Percentiles rank a stretch among this genome's conserved stretches.
These are phyloP conservation scores for Xylaria polymorpha DNA, from an alignment of 2,329 filamentous ascomycete species.

Conservation along the genomic window DNA sequence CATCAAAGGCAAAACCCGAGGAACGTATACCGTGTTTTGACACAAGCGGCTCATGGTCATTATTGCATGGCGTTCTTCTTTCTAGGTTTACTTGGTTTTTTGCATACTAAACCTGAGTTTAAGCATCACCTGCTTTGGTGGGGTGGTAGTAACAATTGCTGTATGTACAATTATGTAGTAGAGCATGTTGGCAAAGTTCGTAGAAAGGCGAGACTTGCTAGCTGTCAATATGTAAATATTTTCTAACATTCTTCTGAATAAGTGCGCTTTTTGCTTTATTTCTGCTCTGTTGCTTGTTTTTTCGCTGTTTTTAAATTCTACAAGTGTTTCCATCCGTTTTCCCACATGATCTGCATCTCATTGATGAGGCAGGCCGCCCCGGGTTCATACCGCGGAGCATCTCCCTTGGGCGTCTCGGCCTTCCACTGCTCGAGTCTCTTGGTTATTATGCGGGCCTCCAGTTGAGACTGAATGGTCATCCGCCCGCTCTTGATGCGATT, in stretches of 20 bases:
- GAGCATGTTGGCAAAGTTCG: constrained; percentile 14
- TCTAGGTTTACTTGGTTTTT: constrained; percentile 5
- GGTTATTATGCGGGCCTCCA: constrained; percentile 55
- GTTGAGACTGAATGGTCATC: constrained; percentile 51
- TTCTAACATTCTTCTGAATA: not conserved
- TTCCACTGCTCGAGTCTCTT: constrained; percentile 57
- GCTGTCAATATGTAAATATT: constrained; percentile 14
- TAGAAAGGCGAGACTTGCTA: constrained; percentile 28
- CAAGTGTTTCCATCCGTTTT: constrained; percentile 69
- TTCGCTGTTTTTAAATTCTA: constrained; percentile 46
- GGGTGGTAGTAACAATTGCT: constrained; percentile 14
- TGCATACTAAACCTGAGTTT: constrained; percentile 20
- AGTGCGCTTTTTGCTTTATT: constrained; percentile 4
- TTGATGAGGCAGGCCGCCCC: constrained; percentile 66
- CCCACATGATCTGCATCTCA: constrained; percentile 69
- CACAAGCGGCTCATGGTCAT: constrained; percentile 22
- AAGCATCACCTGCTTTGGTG: not conserved
- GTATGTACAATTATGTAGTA: constrained; percentile 29
- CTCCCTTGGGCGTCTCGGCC: constrained; percentile 50
- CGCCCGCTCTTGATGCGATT: constrained; percentile 50
- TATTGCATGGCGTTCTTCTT: constrained; percentile 29
- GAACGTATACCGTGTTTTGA: constrained; percentile 29
- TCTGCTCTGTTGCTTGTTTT: constrained; percentile 13
- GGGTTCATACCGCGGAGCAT: constrained; percentile 52
- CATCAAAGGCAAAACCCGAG: not conserved